phyloP scores from a whole-genome alignment of 2,329 filamentous ascomycete genomes.

The Colletotrichum chrysophilum region DNA sequence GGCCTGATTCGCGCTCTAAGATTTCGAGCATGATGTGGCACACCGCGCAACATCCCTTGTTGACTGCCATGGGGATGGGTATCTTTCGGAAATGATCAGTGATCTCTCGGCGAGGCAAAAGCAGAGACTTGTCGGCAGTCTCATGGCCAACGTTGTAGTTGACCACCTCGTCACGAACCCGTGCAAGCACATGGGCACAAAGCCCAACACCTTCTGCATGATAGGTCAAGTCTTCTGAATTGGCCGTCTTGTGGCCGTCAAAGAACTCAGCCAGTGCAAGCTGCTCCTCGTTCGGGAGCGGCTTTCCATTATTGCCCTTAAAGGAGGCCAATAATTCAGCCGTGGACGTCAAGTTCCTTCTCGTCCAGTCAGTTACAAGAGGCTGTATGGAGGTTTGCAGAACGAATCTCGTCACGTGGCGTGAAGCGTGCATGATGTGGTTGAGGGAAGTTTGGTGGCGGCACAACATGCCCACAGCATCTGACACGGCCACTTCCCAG shows the following conservation, averaged over 20 bases:
- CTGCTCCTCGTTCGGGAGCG: not conserved
- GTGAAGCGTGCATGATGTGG: no score
- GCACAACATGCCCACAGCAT: no score
- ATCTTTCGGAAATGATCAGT: not conserved
- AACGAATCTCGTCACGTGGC: no score
- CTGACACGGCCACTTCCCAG: no score
- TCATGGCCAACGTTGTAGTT: not conserved
- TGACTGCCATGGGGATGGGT: not conserved
- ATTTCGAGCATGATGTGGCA: not conserved
- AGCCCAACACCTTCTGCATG: not conserved
- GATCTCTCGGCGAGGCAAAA: not conserved
- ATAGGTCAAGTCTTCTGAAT: not conserved
- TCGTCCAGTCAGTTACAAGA: no score
- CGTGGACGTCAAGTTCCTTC: no score
- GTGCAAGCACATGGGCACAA: not conserved
- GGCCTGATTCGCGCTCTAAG: not conserved
- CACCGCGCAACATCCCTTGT: not conserved
- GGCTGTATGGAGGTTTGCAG: no score
- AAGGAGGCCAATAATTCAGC: not conserved
- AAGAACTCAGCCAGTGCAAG: not conserved
- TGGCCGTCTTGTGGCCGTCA: no score
- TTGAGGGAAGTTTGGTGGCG: no score
- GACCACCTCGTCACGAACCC: not conserved
- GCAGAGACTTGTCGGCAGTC: not conserved
- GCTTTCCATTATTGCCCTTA: not conserved